phyloP scores from a whole-genome alignment of 306 rosid species.

The Luffa aegyptiaca region DNA sequence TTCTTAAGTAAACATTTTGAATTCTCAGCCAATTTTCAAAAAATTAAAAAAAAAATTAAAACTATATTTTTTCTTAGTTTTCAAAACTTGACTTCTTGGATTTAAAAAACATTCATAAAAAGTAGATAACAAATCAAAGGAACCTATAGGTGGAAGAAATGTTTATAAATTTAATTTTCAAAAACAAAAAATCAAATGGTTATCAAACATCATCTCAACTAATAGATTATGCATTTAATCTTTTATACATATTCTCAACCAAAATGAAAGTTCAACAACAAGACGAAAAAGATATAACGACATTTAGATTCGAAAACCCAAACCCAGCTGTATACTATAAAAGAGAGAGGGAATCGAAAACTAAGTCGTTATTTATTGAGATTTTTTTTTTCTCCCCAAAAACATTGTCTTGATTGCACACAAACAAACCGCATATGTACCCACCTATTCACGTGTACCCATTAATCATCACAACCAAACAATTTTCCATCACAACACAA shows the following conservation, averaged over 20 bases:
- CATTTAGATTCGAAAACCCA: background rate
- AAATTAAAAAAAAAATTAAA: too few species aligned
- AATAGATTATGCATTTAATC: background rate
- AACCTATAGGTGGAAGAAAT: too few species aligned
- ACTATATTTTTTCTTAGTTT: too few species aligned
- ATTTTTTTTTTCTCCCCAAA: background rate
- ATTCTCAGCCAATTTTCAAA: too few species aligned
- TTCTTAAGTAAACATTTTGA: too few species aligned
- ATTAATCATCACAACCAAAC: slow-evolving; percentile 44
- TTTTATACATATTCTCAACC: background rate
- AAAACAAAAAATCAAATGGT: too few species aligned
- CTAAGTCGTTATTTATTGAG: background rate
- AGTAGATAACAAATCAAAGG: too few species aligned
- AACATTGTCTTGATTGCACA: slow-evolving; percentile 24
- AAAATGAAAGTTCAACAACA: background rate
- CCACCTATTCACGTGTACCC: slow-evolving; percentile 56
- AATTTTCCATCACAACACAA: slow-evolving; percentile 15
- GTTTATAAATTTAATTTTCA: too few species aligned
- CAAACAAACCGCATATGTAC: slow-evolving; percentile 30
- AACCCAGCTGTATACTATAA: background rate
- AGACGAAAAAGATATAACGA: background rate
- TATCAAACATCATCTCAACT: too few species aligned
- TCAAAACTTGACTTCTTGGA: too few species aligned
- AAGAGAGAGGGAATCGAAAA: background rate
- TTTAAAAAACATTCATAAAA: too few species aligned